Evolutionary conservation across 164 flowering plant species (phyloP), one percentile per base, ranked within the genome.

Genomic region (Piper longum): DNA sequence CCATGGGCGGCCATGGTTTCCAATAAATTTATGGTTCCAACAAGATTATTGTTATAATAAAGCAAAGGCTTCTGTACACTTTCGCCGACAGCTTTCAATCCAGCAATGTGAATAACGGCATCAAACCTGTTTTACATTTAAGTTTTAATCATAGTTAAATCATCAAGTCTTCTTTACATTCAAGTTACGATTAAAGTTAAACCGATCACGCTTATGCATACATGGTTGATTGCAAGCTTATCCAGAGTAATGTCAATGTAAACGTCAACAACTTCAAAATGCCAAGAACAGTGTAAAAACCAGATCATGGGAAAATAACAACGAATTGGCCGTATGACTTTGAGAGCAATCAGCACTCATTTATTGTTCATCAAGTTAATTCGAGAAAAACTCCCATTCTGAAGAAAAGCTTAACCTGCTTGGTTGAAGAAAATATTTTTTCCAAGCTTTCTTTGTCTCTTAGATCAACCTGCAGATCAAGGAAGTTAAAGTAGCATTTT

Each of bases 31-130:
- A 95, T 81, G 40, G 99, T 91, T 65, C 96, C 97, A 70, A 82
- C 79, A 14, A 95, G 69, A 75, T 95, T 90, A 77, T 95, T 95
- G 74, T 89, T 64, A 67, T 77, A 88, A 71, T 91, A 95, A 54
- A 83, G 77, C 71, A 91, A 66, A 14, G 97, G 99, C 64, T 87
- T 87, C 61, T 82, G 77, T 40, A 91, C 96, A 79, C 99, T 95
- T 74, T 95, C 99, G 66, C 99, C 99, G 51, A 93, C 99, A 12
- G 99, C 99, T 79, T 93, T 93, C 57, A 93, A 64, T 66, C 99
- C 99, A 74, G 99, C 96, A 79, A 93, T 90, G 72, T 93, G 99
- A 43, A 93, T 87, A 54, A 93, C 99, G 60, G 99, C 95, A 76
- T 90, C 96, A 76, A 95, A 95, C 57, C 99, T 95, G 80, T 72